Evolutionary conservation across 2,329 filamentous ascomycete genomes (phyloP).

Genomic region (Mariannaea elegans): DNA sequence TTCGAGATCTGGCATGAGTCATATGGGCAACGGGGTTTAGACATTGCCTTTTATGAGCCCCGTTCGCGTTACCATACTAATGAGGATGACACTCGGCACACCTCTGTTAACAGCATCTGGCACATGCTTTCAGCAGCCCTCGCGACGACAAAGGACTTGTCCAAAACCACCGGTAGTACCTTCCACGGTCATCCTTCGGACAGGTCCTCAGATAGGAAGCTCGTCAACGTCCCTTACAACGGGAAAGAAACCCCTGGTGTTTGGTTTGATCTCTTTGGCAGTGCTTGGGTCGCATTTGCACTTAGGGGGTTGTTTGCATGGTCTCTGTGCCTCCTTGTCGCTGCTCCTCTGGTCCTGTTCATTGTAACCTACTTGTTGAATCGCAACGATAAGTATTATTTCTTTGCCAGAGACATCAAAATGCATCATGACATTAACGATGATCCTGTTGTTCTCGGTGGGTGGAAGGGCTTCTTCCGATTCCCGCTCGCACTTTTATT

Average conservation of each 20-base stretch:
- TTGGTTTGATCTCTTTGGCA: conserved; percentile 94
- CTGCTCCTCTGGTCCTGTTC: conserved; percentile 77
- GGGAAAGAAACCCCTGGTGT: conserved; percentile 76
- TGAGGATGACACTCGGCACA: conserved; percentile 85
- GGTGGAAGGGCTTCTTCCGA: conserved; percentile 84
- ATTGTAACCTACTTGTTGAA: conserved; percentile 74
- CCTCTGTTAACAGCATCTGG: conserved; percentile 78
- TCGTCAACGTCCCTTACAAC: conserved; percentile 68
- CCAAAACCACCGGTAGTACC: conserved; percentile 70
- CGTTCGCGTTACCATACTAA: conserved; percentile 90
- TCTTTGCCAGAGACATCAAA: conserved; percentile 72
- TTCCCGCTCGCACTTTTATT: conserved; percentile 80
- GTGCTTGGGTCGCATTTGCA: conserved; percentile 78
- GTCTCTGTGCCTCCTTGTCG: conserved; percentile 83
- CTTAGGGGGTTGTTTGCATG: conserved; percentile 88
- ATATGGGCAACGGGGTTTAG: conserved; percentile 85
- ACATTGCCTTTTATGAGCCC: conserved; percentile 91
- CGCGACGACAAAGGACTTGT: conserved; percentile 75
- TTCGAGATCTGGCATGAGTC: conserved; percentile 83
- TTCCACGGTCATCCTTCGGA: conserved; percentile 71
- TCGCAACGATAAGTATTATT: conserved; percentile 84
- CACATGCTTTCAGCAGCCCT: conserved; percentile 93
- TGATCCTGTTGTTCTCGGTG: conserved; percentile 72
- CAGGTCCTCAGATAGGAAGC: conserved; percentile 47
- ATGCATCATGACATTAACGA: conserved; percentile 66